These are phyloP conservation scores for Aureobasidium musti DNA, from an alignment of 2,329 filamentous ascomycete species.

Conservation along the genomic window DNA sequence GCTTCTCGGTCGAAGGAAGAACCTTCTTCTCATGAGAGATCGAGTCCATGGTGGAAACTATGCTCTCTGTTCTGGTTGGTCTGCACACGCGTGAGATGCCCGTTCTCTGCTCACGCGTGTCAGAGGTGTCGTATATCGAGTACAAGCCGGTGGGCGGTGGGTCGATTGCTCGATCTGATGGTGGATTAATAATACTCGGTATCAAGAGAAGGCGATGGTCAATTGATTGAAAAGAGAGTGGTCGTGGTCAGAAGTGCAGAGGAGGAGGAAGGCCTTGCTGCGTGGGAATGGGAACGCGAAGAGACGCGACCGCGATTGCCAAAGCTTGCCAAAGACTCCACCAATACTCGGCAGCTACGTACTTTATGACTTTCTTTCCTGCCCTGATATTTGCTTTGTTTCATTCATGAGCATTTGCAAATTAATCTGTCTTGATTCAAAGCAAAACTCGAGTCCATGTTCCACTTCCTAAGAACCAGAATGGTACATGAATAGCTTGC, in stretches of 20 bases:
- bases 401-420: background rate
- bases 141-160: constrained; percentile 10
- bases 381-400: background rate
- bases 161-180: background rate
- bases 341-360: constrained; percentile 13
- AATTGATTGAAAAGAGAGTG: constrained; percentile 22
- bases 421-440: background rate
- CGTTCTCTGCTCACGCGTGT: constrained; percentile 26
- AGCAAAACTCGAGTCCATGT: background rate
- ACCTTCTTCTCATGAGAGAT: constrained; percentile 13
- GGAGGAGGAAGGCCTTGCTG: constrained; percentile 14
- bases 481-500: constrained; percentile 6
- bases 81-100: constrained; percentile 28
- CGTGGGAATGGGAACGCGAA: constrained; percentile 7
- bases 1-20: constrained; percentile 26
- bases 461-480: background rate
- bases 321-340: constrained; percentile 19
- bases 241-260: constrained; percentile 7
- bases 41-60: constrained; percentile 14
- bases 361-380: constrained; percentile 17
- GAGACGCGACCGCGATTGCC: constrained; percentile 11
- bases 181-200: constrained; percentile 25
- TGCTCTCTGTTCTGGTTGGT: constrained; percentile 4
- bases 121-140: constrained; percentile 14
- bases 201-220: constrained; percentile 16